phyloP scores from a whole-genome alignment of 2,329 filamentous ascomycete genomes.

The Thermothelomyces thermophilus region DNA sequence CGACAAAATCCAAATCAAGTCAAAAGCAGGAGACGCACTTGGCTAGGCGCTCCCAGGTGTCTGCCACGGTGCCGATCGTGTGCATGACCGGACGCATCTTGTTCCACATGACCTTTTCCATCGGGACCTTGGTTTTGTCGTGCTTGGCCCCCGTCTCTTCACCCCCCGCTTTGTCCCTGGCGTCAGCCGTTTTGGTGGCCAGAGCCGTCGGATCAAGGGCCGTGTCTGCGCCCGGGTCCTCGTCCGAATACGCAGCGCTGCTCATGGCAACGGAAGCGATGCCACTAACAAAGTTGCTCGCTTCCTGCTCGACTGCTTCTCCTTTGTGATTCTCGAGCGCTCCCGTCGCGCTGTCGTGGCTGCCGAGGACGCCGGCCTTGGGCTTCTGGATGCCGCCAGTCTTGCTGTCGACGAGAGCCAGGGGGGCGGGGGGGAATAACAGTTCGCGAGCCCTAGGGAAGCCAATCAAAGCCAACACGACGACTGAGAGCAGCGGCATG shows the following conservation, averaged over 20 bases:
- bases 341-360: conserved; percentile 69
- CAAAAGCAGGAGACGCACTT: conserved; percentile 33
- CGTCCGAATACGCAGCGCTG: conserved; percentile 55
- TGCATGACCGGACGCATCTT: conserved; percentile 70
- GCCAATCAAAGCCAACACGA: conserved; percentile 58
- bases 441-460: conserved; percentile 55
- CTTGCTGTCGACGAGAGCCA: conserved; percentile 62
- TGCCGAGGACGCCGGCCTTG: conserved; percentile 66
- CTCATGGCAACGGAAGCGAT: conserved; percentile 66
- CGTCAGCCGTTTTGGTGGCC: conserved; percentile 34
- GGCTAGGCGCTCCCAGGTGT: conserved; percentile 46
- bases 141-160: conserved; percentile 44
- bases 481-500: conserved; percentile 51
- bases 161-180: conserved; percentile 40
- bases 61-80: conserved; percentile 39
- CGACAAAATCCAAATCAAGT: too few relatives aligned
- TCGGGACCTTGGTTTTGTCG: conserved; percentile 73
- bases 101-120: conserved; percentile 70
- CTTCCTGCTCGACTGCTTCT: conserved; percentile 77
- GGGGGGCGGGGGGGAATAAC: conserved; percentile 71
- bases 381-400: conserved; percentile 74
- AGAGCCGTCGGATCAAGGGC: conserved; percentile 34
- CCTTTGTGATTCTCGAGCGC: conserved; percentile 78
- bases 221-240: conserved; percentile 25
- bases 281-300: conserved; percentile 70